These are phyloP conservation scores for Magnaporthiopsis rhizophila DNA, from an alignment of 2,329 filamentous ascomycete species.

Conservation along the genomic window DNA sequence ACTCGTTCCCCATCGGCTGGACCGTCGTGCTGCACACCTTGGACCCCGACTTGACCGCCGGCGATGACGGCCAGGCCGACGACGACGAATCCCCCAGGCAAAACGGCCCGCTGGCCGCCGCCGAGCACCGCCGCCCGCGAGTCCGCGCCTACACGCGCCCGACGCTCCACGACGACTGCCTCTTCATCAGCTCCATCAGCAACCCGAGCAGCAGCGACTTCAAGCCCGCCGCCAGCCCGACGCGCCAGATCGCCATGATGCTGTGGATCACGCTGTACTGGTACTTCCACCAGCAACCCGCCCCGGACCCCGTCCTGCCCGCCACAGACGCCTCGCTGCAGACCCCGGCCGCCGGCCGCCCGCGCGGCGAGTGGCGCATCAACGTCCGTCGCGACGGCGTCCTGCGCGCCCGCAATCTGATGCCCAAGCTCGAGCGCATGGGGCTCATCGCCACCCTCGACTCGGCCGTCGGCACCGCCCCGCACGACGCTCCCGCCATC, in stretches of 20 bases:
- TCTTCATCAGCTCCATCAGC: conserved; percentile 89
- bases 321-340: conserved; percentile 50
- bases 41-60: conserved; percentile 21
- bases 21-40: conserved; percentile 77
- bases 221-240: conserved; percentile 71
- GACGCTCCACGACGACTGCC: conserved; percentile 67
- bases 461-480: conserved; percentile 57
- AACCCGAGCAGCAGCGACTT: conserved; percentile 74
- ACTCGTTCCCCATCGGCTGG: conserved; percentile 76
- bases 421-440: conserved; percentile 91
- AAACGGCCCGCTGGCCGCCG: background rate
- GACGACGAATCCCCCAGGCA: conserved; percentile 4
- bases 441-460: conserved; percentile 71
- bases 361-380: conserved; percentile 80
- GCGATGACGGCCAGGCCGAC: conserved; percentile 16
- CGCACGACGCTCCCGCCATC: conserved; percentile 26
- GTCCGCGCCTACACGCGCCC: conserved; percentile 64
- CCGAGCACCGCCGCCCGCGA: conserved; percentile 25
- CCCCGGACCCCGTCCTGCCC: conserved; percentile 57
- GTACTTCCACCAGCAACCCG: conserved; percentile 91
- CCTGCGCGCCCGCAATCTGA: conserved; percentile 70
- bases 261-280: conserved; percentile 90
- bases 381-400: conserved; percentile 82
- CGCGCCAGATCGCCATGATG: conserved; percentile 91
- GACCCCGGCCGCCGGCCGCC: conserved; percentile 63